These are phyloP conservation scores for Phylloporus scabripes DNA, from an alignment of 768 basidiomycete genomes.

Conservation along the genomic window DNA sequence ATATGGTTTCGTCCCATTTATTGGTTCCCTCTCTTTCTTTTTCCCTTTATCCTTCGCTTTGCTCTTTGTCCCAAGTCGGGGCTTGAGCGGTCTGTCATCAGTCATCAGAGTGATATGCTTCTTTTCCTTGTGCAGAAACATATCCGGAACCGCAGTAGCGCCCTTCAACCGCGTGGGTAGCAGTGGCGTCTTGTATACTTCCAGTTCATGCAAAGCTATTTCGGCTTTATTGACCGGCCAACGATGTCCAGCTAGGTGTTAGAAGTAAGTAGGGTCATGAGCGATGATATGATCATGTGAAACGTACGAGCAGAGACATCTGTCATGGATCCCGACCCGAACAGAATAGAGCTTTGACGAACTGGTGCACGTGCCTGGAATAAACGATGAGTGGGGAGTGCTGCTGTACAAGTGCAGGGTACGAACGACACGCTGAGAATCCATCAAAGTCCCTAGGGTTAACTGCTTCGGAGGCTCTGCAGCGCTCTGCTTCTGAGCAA, in stretches of 20 bases:
- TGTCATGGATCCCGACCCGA: slow-evolving; percentile 35
- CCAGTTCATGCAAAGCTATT: slow-evolving; percentile 63
- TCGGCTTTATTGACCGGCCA: slow-evolving; percentile 51
- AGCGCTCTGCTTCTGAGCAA: slow-evolving; percentile 19
- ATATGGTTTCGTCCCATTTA: slow-evolving; percentile 67
- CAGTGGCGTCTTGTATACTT: slow-evolving; percentile 75
- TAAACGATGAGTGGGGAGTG: slow-evolving; percentile 1
- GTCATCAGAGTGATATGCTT: slow-evolving; percentile 53
- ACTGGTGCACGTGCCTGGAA: slow-evolving; percentile 44
- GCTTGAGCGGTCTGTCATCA: slow-evolving; percentile 47
- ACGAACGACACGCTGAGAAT: slow-evolving; percentile 53
- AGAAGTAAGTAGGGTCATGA: slow-evolving; percentile 12
- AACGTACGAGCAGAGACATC: slow-evolving; percentile 32
- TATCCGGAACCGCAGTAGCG: slow-evolving; percentile 46
- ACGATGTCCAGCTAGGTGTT: slow-evolving; percentile 19
- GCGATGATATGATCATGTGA: slow-evolving; percentile 1
- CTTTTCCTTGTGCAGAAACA: slow-evolving; percentile 52
- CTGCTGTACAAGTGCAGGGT: neutral
- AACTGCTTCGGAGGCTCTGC: slow-evolving; percentile 30
- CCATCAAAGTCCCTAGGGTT: slow-evolving; percentile 56
- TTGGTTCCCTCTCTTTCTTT: slow-evolving; percentile 30
- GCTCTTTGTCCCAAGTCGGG: slow-evolving; percentile 41
- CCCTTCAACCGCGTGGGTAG: slow-evolving; percentile 52
- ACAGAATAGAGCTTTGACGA: slow-evolving; percentile 50
- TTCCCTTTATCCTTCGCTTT: slow-evolving; percentile 35